Percentiles rank a stretch among this genome's conserved stretches.
Conservation (phyloP, 2,329 filamentous ascomycete genomes). For the Monilinia aucupariae region DNA sequence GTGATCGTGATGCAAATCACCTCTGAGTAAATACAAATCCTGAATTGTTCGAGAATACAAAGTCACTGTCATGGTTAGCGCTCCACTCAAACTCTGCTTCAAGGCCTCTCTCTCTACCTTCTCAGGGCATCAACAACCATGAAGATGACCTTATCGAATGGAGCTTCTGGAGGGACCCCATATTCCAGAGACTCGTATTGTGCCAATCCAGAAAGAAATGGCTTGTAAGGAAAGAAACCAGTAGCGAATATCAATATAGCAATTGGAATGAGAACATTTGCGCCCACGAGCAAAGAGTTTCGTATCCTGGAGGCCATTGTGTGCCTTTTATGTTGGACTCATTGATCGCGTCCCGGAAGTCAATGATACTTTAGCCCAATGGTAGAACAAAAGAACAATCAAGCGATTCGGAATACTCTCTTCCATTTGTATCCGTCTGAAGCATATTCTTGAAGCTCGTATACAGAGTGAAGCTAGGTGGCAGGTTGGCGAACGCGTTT, state of each 20-base stretch:
- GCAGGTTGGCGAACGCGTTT: conserved; percentile 15
- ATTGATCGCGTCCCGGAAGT: conserved; percentile 5
- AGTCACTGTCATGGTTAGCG: conserved; percentile 59
- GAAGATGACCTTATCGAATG: conserved; percentile 87
- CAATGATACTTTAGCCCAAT: not conserved
- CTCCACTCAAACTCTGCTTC: not conserved
- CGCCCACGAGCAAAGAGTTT: conserved; percentile 47
- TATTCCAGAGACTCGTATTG: conserved; percentile 53
- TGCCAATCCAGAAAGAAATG: conserved; percentile 80
- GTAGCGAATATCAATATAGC: conserved; percentile 73
- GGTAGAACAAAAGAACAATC: not conserved
- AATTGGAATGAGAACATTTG: conserved; percentile 72
- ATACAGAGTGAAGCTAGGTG: conserved; percentile 13
- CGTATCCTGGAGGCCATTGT: conserved; percentile 29
- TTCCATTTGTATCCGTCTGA: conserved; percentile 4
- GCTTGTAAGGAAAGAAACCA: conserved; percentile 98
- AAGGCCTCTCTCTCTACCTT: conserved; percentile 51
- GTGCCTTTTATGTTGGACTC: conserved; percentile 7
- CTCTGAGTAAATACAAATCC: conserved; percentile 85
- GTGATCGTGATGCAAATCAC: conserved; percentile 42
- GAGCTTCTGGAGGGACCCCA: conserved; percentile 54
- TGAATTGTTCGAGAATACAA: conserved; percentile 76
- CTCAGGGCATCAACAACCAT: conserved; percentile 96
- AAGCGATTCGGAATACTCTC: not conserved
- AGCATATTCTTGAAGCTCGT: not conserved